Conservation (phyloP, 2,329 filamentous ascomycete species). For the Aspergillus sp. region DNA sequence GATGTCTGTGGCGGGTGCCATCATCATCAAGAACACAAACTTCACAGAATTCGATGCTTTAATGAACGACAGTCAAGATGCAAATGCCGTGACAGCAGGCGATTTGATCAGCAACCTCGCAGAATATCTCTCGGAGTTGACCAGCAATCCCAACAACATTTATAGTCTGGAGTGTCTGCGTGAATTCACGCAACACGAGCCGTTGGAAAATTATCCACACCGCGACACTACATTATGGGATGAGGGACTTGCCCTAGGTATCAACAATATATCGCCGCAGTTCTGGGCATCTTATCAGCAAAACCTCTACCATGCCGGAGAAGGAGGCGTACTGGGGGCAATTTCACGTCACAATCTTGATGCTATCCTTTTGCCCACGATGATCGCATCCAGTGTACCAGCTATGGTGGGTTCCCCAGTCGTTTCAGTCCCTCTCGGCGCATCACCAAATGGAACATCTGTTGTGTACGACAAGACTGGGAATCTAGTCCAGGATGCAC, state of each 20-base stretch:
- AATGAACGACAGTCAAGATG: too few relatives aligned
- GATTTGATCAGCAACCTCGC: constrained; percentile 58
- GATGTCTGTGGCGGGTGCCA: constrained; percentile 54
- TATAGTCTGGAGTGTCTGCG: constrained; percentile 48
- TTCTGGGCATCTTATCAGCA: constrained; percentile 57
- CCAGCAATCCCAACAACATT: constrained; percentile 55
- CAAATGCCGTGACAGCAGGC: constrained; percentile 42
- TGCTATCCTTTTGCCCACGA: constrained; percentile 58
- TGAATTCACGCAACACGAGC: constrained; percentile 51
- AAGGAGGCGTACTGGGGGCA: constrained; percentile 58
- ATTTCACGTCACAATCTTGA: constrained; percentile 54
- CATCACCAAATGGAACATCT: constrained; percentile 46
- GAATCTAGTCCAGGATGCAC: constrained; percentile 49
- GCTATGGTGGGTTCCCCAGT: constrained; percentile 57
- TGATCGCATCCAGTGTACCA: constrained; percentile 43
- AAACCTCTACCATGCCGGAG: constrained; percentile 51
- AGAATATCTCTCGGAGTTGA: constrained; percentile 53
- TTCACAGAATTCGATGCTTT: constrained; percentile 50
- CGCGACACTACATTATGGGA: constrained; percentile 59
- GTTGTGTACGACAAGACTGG: constrained; percentile 38
- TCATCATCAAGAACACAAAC: constrained; percentile 56
- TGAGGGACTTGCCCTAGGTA: constrained; percentile 45
- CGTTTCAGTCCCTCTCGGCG: constrained; percentile 60
- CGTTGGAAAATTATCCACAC: constrained; percentile 55
- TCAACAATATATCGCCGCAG: constrained; percentile 51